phyloP scores from a whole-genome alignment of 2,329 filamentous ascomycete genomes.

The Colletotrichum sp. region DNA sequence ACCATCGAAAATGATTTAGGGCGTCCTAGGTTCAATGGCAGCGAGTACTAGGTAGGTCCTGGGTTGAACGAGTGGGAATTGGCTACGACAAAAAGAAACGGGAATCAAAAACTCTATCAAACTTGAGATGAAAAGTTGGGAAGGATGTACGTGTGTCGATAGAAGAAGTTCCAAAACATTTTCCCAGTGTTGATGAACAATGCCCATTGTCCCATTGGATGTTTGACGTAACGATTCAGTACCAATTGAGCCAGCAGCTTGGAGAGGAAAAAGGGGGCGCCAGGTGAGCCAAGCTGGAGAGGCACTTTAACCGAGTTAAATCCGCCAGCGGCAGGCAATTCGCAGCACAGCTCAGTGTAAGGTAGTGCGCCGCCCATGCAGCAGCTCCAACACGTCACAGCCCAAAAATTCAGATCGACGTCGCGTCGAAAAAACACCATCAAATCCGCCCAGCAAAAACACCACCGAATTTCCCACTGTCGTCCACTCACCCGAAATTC shows the following conservation, averaged over 20 bases:
- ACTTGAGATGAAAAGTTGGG: neutral
- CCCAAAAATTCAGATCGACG: slow-evolving; percentile 5
- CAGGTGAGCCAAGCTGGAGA: neutral
- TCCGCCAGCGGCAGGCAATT: neutral
- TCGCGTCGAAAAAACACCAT: slow-evolving; percentile 13
- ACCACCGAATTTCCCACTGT: neutral
- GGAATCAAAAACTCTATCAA: neutral
- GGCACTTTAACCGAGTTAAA: slow-evolving; percentile 3
- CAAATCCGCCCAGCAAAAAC: neutral
- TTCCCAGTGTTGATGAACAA: neutral
- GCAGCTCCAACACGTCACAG: slow-evolving; percentile 17
- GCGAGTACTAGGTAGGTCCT: neutral
- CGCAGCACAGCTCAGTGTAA: neutral
- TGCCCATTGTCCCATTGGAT: neutral
- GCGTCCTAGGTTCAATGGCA: neutral
- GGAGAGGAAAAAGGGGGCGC: neutral
- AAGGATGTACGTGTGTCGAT: neutral
- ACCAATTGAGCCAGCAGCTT: neutral
- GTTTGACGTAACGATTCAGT: neutral
- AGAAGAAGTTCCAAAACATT: neutral
- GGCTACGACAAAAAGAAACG: neutral
- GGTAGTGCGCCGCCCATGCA: neutral
- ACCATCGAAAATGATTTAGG: neutral
- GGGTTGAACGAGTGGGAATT: neutral
- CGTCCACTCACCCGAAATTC: neutral